Percentiles rank a stretch among this genome's conserved stretches.
These are phyloP conservation scores for Suaeda aralocaspica DNA, from an alignment of 148 eudicot genomes.

Conservation along the genomic window DNA sequence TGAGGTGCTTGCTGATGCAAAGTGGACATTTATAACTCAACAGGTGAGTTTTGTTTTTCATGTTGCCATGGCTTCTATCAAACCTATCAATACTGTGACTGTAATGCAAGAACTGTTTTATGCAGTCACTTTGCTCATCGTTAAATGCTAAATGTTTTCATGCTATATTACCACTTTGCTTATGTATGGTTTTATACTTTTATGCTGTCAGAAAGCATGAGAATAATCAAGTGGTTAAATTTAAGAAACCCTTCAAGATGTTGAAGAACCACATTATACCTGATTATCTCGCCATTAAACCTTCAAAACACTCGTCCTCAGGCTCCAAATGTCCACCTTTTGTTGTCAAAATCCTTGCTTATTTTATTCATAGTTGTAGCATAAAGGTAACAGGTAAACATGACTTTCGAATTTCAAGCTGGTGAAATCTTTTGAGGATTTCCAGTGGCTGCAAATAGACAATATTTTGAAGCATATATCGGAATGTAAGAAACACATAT, in stretches of 20 bases:
- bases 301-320: background rate
- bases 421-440: background rate
- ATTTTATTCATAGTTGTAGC: background rate
- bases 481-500: background rate
- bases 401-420: background rate
- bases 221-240: background rate
- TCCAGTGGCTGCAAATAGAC: background rate
- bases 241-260: background rate
- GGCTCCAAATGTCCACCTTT: background rate
- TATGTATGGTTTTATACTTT: background rate
- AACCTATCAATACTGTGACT: background rate
- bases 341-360: background rate
- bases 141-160: background rate
- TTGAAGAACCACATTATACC: no score
- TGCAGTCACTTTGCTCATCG: background rate
- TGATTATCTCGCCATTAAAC: no score
- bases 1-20: conserved; percentile 31
- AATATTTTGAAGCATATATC: background rate
- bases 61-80: background rate
- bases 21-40: conserved; percentile 42
- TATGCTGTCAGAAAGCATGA: background rate
- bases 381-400: background rate
- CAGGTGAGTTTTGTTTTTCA: conserved; percentile 16
- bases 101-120: background rate
- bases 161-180: background rate